Percentiles rank a stretch among this genome's conserved stretches.
These are phyloP conservation scores for Chaetomidium leptoderma DNA, from an alignment of 495 filamentous ascomycete species.

Conservation along the genomic window DNA sequence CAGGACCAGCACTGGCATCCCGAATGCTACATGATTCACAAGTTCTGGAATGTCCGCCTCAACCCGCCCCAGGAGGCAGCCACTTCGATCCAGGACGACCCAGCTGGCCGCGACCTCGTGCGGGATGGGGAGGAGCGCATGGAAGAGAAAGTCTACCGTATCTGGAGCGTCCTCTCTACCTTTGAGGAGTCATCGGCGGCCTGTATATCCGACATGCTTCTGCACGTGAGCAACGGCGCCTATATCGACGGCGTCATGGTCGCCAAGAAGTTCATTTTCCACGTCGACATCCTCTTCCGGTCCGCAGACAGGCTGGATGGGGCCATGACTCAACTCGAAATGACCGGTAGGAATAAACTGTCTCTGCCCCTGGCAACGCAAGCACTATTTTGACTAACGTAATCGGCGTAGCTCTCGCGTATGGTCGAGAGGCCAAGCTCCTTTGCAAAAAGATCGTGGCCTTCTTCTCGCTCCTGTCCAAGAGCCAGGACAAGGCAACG, in stretches of 20 bases:
- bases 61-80: slow-evolving; percentile 43
- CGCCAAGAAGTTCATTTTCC: slow-evolving; percentile 94
- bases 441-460: slow-evolving; percentile 99
- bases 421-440: slow-evolving; percentile 90
- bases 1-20: slow-evolving; percentile 99
- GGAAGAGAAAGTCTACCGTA: slow-evolving; percentile 96
- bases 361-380: background rate
- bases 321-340: slow-evolving; percentile 61
- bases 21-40: slow-evolving; percentile 99
- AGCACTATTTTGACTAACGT: slow-evolving; percentile 17
- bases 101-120: slow-evolving; percentile 69
- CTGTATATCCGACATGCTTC: slow-evolving; percentile 98
- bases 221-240: slow-evolving; percentile 97
- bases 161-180: slow-evolving; percentile 95
- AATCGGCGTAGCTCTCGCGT: slow-evolving; percentile 63
- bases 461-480: slow-evolving; percentile 91
- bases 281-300: slow-evolving; percentile 88
- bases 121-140: slow-evolving; percentile 85
- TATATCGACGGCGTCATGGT: slow-evolving; percentile 93
- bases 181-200: slow-evolving; percentile 97
- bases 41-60: slow-evolving; percentile 98
- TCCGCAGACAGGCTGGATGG: slow-evolving; percentile 80
- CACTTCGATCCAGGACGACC: slow-evolving; percentile 59
- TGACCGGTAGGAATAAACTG: slow-evolving; percentile 59
- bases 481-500: slow-evolving; percentile 84